These are phyloP conservation scores for Penicillium sp. DNA, from an alignment of 2,329 filamentous ascomycete genomes.

Conservation along the genomic window DNA sequence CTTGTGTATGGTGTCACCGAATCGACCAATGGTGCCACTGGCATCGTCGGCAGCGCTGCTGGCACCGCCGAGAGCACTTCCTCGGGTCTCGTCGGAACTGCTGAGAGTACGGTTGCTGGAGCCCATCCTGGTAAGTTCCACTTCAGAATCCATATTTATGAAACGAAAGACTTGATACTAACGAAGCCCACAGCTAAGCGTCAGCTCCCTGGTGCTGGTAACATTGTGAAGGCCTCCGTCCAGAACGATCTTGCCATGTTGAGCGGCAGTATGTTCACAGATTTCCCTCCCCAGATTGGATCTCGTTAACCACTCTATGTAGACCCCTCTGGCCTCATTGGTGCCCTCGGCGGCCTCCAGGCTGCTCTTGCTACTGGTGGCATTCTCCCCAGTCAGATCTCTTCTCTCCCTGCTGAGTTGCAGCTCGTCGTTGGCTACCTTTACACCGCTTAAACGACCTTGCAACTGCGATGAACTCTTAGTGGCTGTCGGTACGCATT, in stretches of 20 bases:
- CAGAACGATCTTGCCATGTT: constrained; percentile 8
- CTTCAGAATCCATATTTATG: not conserved
- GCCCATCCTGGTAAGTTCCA: constrained; percentile 3
- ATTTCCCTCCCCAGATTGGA: not conserved
- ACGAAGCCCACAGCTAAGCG: not conserved
- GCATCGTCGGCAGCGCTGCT: constrained; percentile 13
- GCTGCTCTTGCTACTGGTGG: constrained; percentile 13
- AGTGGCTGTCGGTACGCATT: constrained; percentile 2
- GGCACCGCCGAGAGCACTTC: constrained; percentile 15
- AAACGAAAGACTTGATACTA: not conserved
- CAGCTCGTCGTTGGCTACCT: constrained; percentile 15
- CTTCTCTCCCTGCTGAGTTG: constrained; percentile 12
- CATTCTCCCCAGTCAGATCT: constrained; percentile 13
- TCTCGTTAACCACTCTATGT: not conserved
- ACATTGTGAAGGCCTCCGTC: not conserved
- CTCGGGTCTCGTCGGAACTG: constrained; percentile 16
- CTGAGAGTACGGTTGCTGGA: constrained; percentile 10
- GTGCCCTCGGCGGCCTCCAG: constrained; percentile 13
- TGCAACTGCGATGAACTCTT: not conserved
- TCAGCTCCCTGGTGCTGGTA: not conserved
- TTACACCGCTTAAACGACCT: constrained; percentile 7
- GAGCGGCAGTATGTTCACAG: constrained; percentile 18
- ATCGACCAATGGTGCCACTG: constrained; percentile 2
- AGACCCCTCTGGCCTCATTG: constrained; percentile 18
- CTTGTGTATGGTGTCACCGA: not conserved